Evolutionary conservation across 257 asterid species (phyloP), one percentile per base, ranked within the genome.

Genomic region (Linderniella brevidens): DNA sequence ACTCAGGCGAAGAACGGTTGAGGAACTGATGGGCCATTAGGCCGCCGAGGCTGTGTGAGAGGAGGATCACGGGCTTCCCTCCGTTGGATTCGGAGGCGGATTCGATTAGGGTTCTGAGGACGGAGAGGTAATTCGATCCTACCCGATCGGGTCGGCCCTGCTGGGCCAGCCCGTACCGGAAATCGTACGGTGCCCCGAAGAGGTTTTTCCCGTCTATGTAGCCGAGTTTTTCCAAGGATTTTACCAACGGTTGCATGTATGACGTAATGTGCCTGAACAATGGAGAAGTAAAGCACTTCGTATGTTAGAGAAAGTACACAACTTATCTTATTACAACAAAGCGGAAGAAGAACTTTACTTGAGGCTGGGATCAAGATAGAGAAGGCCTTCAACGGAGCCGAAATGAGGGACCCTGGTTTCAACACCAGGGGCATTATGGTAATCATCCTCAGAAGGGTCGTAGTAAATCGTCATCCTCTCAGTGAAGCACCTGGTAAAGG

Each of bases 151-250:
- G 85, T 54, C 70, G 90, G 43, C 80, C 93, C 8, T 51, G 43
- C 9, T 92, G 75, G 1, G 93, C 95, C 52, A 83, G 63, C 5
- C 76, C 95, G 17, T 83, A 83, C 1, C 93, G 78, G 25, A 88
- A 88, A 65, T 88, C 95, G 17, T 83, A 87, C 0, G 97, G 95
- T 3, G 93, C 95, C 11, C 95, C 95, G 13, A 78, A 80, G 35
- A 87, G 72, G 48, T 72, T 80, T 35, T 58, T 9, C 9, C 92
- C 93, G 20, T 57, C 64, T 0, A 40, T 51, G 4, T 88, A 88
- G 35, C 95, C 97, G 46, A 77, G 13, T 66, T 62, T 46, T 47
- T 78, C 82, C 49, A 88, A 55, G 8, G 78, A 60, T 2, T 42
- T 63, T 20, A 76, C 90, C 11, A 87, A 65, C 15, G 88, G 65